Evolutionary conservation across 2,329 filamentous ascomycete species (phyloP).

Genomic region (Arthrobotrys musiformis): DNA sequence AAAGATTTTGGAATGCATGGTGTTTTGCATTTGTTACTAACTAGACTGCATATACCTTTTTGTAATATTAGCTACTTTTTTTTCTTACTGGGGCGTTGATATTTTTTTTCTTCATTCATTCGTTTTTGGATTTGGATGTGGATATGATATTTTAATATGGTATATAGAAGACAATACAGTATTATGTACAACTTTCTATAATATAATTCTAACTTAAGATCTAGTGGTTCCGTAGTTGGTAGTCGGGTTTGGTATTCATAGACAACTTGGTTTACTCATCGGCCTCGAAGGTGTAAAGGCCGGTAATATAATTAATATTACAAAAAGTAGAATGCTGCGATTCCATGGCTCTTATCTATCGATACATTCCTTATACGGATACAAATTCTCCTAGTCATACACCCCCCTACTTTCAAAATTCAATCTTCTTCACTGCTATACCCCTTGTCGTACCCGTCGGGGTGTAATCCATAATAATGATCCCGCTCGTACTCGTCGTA

Average conservation of each 20-base stretch:
- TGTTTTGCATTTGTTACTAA: neutral
- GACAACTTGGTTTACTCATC: no score
- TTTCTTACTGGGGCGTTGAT: neutral
- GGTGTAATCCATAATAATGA: neutral
- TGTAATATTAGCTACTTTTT: neutral
- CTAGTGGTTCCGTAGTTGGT: no score
- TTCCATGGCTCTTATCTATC: neutral
- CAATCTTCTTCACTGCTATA: neutral
- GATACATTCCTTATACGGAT: neutral
- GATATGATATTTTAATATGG: neutral
- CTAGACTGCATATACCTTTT: neutral
- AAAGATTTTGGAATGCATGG: neutral
- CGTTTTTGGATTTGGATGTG: neutral
- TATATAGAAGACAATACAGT: neutral
- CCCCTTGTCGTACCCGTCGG: neutral
- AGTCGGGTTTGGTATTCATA: no score
- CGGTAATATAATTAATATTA: no score
- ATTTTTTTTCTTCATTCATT: neutral
- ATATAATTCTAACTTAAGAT: no score
- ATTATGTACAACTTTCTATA: no score
- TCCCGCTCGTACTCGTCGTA: neutral
- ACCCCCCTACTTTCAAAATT: neutral
- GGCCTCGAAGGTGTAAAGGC: no score
- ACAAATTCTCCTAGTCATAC: neutral
- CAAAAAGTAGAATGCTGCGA: no score